A percentile compares a stretch with the other conserved stretches of the same genome.
Conservation (phyloP, 495 filamentous ascomycete species). For the Beverwykella pulmonaria region DNA sequence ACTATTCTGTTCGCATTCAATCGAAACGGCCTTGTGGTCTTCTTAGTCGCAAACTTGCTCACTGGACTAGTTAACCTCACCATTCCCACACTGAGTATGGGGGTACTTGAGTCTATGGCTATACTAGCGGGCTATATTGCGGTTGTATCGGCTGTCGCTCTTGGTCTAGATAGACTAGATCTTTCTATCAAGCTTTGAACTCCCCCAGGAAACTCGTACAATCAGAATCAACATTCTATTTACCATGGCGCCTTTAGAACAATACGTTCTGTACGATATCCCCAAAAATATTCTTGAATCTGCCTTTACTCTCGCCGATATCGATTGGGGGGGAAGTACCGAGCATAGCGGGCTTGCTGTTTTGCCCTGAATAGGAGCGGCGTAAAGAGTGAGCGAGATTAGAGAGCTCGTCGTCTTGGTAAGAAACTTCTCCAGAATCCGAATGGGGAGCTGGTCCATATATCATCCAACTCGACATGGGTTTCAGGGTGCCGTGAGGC, state of each 20-base stretch:
- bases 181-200: conserved; percentile 73
- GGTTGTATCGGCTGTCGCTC: conserved; percentile 65
- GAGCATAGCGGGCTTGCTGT: neutral
- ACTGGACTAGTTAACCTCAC: conserved; percentile 89
- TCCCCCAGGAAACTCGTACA: neutral
- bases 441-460: conserved; percentile 8
- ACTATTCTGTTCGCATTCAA: conserved; percentile 80
- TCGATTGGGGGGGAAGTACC: neutral
- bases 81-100: conserved; percentile 74
- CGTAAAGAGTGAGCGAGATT: neutral
- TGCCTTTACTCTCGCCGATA: neutral
- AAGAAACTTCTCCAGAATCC: neutral
- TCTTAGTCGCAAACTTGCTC: conserved; percentile 84
- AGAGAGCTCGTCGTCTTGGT: neutral
- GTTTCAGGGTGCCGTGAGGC: conserved; percentile 5
- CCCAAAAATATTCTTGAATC: too few relatives aligned
- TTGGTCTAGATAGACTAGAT: conserved; percentile 69
- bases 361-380: neutral
- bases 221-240: neutral
- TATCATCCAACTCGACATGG: conserved; percentile 16
- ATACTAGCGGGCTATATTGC: conserved; percentile 73
- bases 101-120: conserved; percentile 64
- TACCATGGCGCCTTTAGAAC: too few relatives aligned
- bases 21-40: conserved; percentile 81
- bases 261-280: too few relatives aligned